Evolutionary conservation across 345 rosid species (phyloP), one percentile per base, ranked within the genome.

Genomic region (Salix purpurea): DNA sequence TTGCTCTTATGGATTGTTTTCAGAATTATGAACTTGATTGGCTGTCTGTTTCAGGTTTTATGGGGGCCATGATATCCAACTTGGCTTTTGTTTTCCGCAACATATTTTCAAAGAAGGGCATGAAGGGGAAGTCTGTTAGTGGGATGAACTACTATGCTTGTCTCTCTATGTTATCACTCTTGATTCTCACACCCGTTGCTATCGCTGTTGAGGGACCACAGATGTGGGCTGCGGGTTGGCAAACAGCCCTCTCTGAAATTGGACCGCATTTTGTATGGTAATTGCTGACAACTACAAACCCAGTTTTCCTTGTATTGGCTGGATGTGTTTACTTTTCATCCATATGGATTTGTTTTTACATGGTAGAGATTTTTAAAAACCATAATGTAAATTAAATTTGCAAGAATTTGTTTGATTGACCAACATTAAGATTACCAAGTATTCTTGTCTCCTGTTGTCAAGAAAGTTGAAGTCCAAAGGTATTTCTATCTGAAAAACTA

Each of bases 31-130:
- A 40, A 42, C 50, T 64, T 42, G 21, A 4, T 70, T 74, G 62
- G 54, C 52, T 66, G 62, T 70, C 56, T 23, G 7, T 64, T 81
- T 78, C 84, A 82, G 84, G 97, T 81, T 96, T 96, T 70, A 93
- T 96, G 99, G 99, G 99, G 69, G 97, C 98, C 28, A 94, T 94
- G 98, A 92, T 94, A 73, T 94, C 98, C 60, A 94, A 94, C 87
- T 80, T 94, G 84, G 98, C 98, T 44, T 94, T 94, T 73, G 98
- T 94, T 56, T 91, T 94, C 83, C 90, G 98, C 18, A 94, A 94
- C 84, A 92, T 94, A 77, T 94, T 94, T 76, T 94, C 98, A 2
- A 94, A 94, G 95, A 94, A 28, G 78, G 98, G 98, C 80, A 92
- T 94, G 98, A 92, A 90, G 85, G 98, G 98, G 80, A 96, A 94